Evolutionary conservation across 768 basidiomycete genomes (phyloP), one percentile per base, ranked within the genome.

Genomic region (Kwoniella europaea): DNA sequence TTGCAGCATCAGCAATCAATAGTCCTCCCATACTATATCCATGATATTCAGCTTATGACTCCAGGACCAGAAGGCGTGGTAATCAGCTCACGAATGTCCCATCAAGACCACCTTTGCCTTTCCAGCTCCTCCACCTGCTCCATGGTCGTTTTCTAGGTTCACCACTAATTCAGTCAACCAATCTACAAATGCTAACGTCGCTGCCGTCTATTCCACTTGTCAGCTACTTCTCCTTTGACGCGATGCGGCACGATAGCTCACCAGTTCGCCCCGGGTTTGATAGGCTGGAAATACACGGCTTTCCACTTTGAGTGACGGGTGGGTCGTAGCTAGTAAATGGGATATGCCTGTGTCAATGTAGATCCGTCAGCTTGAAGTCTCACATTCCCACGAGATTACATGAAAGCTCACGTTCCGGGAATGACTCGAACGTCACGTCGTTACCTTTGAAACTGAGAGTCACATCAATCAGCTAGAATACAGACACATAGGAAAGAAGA

Each of bases 181-280:
- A 79, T 96, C 94, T 9, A 92, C 89, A 82, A 97, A 95, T 9
- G 89, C 88, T 41, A 90, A 88, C 3, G 94, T 91, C 15, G 94
- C 93, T 79, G 90, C 90, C 57, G 87, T 88, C 93, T 94, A 72
- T 20, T 12, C 22, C 9, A 58, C 42, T 65, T 5, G 63, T 56
- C 56, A 69, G 55, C 41, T 50, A 59, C 52, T 50, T 35, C 5
- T 35, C 27, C 0, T 35, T 35, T 6, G 35, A 24, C 41, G 53
- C 12, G 57, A 16, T 35, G 50, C 52, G n/a, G 43, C 54, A 2
- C 10, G 42, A 29, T 6, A 24, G 75, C 89, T 74, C 79, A 94
- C 93, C 83, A 97, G 84, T 66, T 94, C 91, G 55, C 94, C 94
- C 83, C 93, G 94, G 7, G 94, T 96, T 91, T 97, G 92, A 75